Conservation (phyloP, 495 filamentous ascomycete species). For the Annulohypoxylon moriforme region DNA sequence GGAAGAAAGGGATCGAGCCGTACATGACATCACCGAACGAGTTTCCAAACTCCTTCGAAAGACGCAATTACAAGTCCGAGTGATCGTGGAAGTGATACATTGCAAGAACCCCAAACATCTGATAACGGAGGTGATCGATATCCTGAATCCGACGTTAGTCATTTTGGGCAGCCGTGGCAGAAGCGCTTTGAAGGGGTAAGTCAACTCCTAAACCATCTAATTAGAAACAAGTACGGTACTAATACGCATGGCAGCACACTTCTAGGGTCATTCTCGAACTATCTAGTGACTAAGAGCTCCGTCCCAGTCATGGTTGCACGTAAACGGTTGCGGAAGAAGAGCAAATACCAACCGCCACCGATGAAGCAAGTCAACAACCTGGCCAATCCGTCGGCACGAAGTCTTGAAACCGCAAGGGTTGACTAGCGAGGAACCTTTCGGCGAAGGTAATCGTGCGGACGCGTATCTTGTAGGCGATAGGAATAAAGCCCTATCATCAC, state of each 20-base stretch:
- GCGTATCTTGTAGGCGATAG: neutral
- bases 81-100: conserved; percentile 95
- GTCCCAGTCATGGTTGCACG: conserved; percentile 96
- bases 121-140: conserved; percentile 91
- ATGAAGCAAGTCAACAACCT: conserved; percentile 79
- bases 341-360: conserved; percentile 70
- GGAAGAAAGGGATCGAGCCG: conserved; percentile 79
- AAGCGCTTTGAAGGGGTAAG: conserved; percentile 92
- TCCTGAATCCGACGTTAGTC: conserved; percentile 89
- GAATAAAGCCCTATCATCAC: neutral
- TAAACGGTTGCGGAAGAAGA: conserved; percentile 80
- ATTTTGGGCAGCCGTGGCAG: conserved; percentile 90
- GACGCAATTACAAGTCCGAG: conserved; percentile 88
- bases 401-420: conserved; percentile 72
- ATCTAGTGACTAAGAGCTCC: conserved; percentile 93
- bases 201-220: conserved; percentile 12
- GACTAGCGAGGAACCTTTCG: conserved; percentile 58
- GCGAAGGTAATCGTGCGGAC: neutral
- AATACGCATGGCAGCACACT: conserved; percentile 54
- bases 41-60: conserved; percentile 87
- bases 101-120: conserved; percentile 94
- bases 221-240: neutral
- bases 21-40: conserved; percentile 78
- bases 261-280: conserved; percentile 95
- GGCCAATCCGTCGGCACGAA: conserved; percentile 68